Conservation (phyloP, 2,329 filamentous ascomycete species). For the Aspergillus costaricaensis region DNA sequence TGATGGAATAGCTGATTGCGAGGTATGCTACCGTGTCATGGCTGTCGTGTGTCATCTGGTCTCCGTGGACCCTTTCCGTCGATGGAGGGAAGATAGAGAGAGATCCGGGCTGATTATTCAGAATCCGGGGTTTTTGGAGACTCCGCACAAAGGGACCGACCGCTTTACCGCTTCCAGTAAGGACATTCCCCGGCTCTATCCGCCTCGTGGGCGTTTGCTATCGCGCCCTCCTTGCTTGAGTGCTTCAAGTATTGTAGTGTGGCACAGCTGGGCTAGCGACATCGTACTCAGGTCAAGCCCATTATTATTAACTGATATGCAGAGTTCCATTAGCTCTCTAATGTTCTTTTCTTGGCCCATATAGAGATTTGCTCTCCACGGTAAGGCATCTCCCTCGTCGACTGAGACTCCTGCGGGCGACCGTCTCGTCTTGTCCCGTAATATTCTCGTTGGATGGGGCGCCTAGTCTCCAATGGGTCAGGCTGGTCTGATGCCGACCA, state of each 20-base stretch:
- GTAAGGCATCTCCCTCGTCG: neutral
- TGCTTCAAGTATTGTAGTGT: neutral
- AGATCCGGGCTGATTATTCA: constrained; percentile 15
- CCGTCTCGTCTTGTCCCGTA: constrained; percentile 9
- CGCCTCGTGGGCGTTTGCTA: constrained; percentile 2
- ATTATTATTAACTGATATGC: too few species aligned
- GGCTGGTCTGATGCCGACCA: neutral
- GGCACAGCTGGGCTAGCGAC: neutral
- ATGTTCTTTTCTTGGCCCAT: too few species aligned
- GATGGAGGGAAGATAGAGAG: too few species aligned
- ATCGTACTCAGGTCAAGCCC: too few species aligned
- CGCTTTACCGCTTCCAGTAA: neutral
- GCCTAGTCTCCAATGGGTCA: neutral
- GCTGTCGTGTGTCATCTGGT: neutral
- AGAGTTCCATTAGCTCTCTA: too few species aligned
- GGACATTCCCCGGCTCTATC: constrained; percentile 13
- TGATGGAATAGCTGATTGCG: neutral
- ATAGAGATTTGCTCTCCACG: neutral
- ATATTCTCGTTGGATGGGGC: constrained; percentile 15
- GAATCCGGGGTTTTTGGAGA: constrained; percentile 24
- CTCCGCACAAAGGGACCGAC: constrained; percentile 16
- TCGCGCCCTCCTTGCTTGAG: neutral
- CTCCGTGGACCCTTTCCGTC: neutral
- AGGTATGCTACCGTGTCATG: constrained; percentile 10
- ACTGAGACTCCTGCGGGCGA: neutral